Evolutionary conservation across 2,329 filamentous ascomycete genomes (phyloP).

Genomic region (Colletotrichum tamarilloi): DNA sequence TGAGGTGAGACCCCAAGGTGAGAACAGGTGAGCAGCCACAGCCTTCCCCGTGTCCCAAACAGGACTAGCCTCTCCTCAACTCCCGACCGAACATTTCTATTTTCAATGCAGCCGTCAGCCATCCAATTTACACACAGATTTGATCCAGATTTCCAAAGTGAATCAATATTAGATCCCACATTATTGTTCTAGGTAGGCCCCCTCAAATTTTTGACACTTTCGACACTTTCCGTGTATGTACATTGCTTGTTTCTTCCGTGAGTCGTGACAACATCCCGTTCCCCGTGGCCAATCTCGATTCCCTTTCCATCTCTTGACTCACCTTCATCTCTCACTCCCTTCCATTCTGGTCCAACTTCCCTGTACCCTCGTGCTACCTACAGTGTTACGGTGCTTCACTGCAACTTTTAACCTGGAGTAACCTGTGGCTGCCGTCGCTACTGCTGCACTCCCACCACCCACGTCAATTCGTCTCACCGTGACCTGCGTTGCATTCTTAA

Average conservation of each 20-base stretch:
- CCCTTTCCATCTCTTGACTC: constrained; percentile 15
- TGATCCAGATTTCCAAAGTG: background rate
- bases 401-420: background rate
- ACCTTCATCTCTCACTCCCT: background rate
- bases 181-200: background rate
- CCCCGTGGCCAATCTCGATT: background rate
- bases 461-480: constrained; percentile 16
- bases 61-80: constrained; percentile 14
- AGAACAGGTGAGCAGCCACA: constrained; percentile 9
- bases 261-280: too few species aligned
- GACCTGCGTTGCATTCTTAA: constrained; percentile 20
- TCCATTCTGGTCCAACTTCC: background rate
- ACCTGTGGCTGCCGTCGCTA: background rate
- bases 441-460: constrained; percentile 1
- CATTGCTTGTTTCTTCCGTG: constrained; percentile 21
- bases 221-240: background rate
- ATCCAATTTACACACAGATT: background rate
- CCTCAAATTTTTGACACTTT: background rate
- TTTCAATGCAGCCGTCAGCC: constrained; percentile 5
- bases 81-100: constrained; percentile 27
- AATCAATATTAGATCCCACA: background rate
- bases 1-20: background rate
- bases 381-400: background rate
- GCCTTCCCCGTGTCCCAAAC: constrained; percentile 6
- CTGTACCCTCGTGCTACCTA: background rate